Evolutionary conservation across 768 basidiomycete species (phyloP).

Genomic region (Leucogyrophana mollusca): DNA sequence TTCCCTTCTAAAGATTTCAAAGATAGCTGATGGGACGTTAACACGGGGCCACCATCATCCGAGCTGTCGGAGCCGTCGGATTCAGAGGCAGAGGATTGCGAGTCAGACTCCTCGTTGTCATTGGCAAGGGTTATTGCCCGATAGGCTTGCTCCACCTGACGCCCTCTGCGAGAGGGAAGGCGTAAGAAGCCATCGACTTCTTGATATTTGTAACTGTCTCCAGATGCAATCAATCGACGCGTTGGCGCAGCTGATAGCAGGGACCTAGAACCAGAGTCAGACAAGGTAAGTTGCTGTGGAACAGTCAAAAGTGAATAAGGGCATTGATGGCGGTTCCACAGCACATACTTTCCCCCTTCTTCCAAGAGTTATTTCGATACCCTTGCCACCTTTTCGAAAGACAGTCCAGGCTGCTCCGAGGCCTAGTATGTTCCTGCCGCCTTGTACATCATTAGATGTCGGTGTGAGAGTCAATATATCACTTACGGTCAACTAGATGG

Average conservation of each 20-base stretch:
- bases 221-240: constrained; percentile 42
- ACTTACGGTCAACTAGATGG: constrained; percentile 55
- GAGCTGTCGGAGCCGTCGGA: constrained; percentile 33
- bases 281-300: constrained; percentile 47
- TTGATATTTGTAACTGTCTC: constrained; percentile 45
- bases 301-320: constrained; percentile 5
- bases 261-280: constrained; percentile 54
- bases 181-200: constrained; percentile 70
- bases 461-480: constrained; percentile 8
- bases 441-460: constrained; percentile 50
- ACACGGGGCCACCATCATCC: constrained; percentile 27
- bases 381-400: constrained; percentile 53
- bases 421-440: constrained; percentile 58
- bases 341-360: constrained; percentile 40
- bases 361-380: constrained; percentile 55
- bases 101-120: constrained; percentile 33
- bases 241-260: constrained; percentile 53
- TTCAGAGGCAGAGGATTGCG: constrained; percentile 27
- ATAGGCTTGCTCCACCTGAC: constrained; percentile 40
- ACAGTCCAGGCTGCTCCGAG: constrained; percentile 50
- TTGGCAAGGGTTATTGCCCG: constrained; percentile 44
- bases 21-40: constrained; percentile 58
- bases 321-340: constrained; percentile 3
- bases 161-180: constrained; percentile 43
- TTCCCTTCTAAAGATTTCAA: constrained; percentile 58